Conservation (phyloP, 2,329 filamentous ascomycete species). For the Dothiorella sarmentorum region DNA sequence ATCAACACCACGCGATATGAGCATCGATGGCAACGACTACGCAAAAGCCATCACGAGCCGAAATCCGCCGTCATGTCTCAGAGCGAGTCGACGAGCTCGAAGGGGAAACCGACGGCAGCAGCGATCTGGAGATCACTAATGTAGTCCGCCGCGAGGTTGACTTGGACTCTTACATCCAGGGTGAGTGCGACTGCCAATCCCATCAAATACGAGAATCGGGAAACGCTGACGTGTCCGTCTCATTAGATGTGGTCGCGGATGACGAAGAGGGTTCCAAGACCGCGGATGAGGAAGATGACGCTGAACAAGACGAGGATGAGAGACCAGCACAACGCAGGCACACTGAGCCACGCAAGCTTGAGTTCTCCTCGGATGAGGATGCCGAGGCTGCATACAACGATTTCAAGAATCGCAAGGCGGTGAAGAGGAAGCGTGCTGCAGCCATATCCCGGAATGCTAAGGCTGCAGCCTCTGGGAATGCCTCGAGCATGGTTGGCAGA, state of each 20-base stretch:
- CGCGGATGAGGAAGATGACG: not conserved
- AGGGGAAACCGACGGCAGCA: constrained; percentile 20
- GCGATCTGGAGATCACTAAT: constrained; percentile 43
- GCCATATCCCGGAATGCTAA: constrained; percentile 44
- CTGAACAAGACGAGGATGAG: not conserved
- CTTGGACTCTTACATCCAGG: constrained; percentile 33
- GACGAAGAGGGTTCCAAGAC: not conserved
- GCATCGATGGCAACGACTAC: not conserved
- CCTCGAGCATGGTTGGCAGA: constrained; percentile 41
- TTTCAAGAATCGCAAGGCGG: constrained; percentile 59
- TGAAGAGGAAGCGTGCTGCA: constrained; percentile 51
- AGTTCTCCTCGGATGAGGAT: constrained; percentile 51
- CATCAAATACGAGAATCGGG: not conserved
- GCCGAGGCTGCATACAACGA: constrained; percentile 56
- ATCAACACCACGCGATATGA: not conserved
- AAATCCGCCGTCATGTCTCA: not conserved
- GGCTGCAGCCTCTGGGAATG: constrained; percentile 31
- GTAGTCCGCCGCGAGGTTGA: constrained; percentile 29
- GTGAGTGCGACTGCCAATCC: constrained; percentile 14
- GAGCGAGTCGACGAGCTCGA: constrained; percentile 18
- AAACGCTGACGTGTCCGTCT: not conserved
- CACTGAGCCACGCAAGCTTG: constrained; percentile 12
- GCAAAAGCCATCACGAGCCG: not conserved
- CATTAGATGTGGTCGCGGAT: not conserved
- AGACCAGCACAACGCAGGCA: not conserved